Base-by-base conservation (phyloP, 2,329 filamentous ascomycete species). In the Mycosphaerella arachidis region DNA sequence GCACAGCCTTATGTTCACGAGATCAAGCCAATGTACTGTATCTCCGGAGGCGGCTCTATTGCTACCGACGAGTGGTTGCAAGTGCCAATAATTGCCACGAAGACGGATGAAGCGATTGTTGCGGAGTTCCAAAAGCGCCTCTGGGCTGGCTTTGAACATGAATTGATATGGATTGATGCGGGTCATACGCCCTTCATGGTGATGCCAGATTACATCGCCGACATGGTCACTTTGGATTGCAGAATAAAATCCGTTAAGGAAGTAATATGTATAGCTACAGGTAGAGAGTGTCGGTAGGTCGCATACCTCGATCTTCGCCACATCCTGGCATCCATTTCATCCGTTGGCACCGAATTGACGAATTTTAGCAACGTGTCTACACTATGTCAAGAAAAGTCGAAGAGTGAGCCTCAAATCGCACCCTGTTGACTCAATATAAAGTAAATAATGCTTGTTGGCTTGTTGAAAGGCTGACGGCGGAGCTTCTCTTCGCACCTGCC, bases 131-230 rank as follows among this genome's bases (percentile, higher is more conserved):
- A 53, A 45, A 35, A 60, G 20, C 55, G 55, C 27, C 54, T 57
- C 53, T 61, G 62, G 62, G 24, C 45, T 30, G 55, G 56, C 12
- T 56, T 48, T 24, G 20, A 43, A 29, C 43, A 55, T 31, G 56
- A 61, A 29, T 53, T 56, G n/a, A 20, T 54, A 24, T 61, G 59
- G 59, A 53, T 61, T 13, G 59, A 61, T 10, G 46, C 55, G 1
- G 58, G 56, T 20, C 62, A 64, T 51, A 48, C 56, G 33, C 59
- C 59, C n/a, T 64, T 54, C 40, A 40, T 53, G 20, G 54, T 29
- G 16, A 52, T 43, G 48, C 53, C 59, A 30, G 59, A 57, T 12
- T 51, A 53, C 7, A 31, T 61, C 43, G 59, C 52, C 13, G 48
- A 52, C 29, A 29, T 56, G 13, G 37, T 57, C 4, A 43, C n/a